A percentile compares a stretch with the other conserved stretches of the same genome.
phyloP scores from a whole-genome alignment of 345 rosid species.

The Sapria himalayana region DNA sequence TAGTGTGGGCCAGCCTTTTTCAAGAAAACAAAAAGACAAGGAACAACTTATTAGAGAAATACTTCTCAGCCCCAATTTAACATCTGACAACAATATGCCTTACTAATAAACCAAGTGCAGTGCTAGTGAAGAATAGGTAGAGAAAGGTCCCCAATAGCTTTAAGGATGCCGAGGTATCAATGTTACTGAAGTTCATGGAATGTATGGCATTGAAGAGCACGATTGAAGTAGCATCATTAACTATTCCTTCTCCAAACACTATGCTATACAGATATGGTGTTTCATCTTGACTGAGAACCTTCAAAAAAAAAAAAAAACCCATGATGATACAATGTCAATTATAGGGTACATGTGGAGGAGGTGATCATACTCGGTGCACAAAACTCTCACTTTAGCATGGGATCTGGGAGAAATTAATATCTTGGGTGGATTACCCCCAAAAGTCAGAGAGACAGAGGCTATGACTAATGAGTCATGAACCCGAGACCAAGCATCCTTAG shows the following conservation, averaged over 20 bases:
- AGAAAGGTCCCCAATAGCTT: conserved; percentile 37
- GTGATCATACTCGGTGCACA: no score
- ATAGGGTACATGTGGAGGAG: no score
- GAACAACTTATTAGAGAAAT: no score
- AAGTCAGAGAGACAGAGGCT: no score
- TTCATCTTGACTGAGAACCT: conserved; percentile 67
- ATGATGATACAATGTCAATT: background rate
- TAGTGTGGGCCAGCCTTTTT: no score
- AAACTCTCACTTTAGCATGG: no score
- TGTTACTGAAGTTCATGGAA: conserved; percentile 18
- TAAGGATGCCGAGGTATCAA: conserved; percentile 17
- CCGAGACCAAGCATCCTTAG: no score
- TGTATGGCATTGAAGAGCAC: conserved; percentile 54
- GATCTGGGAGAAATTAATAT: no score
- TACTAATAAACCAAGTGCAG: conserved; percentile 37
- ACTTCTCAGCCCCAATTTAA: no score
- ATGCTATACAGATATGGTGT: conserved; percentile 61
- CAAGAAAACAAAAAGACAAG: background rate
- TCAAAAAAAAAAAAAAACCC: conserved; percentile 5
- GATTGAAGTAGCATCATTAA: conserved; percentile 62
- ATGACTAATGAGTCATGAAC: no score
- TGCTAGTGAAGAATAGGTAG: conserved; percentile 43
- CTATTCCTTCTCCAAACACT: conserved; percentile 65
- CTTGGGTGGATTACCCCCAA: no score
- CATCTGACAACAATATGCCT: conserved; percentile 16